Evolutionary conservation across 2,329 filamentous ascomycete genomes (phyloP).

Genomic region (Pyrenochaeta sp.): DNA sequence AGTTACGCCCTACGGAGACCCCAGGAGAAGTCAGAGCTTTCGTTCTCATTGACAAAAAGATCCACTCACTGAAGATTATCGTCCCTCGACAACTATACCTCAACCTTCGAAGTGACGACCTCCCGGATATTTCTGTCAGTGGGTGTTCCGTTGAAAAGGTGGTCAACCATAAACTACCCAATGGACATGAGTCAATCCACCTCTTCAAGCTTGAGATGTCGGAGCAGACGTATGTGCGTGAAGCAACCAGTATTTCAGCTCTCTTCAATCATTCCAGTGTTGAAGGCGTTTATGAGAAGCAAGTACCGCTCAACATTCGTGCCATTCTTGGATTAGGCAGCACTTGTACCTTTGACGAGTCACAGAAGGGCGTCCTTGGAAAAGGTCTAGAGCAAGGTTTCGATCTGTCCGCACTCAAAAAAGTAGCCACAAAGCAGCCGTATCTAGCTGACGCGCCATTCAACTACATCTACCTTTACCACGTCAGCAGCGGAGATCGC

Average conservation of each 20-base stretch:
- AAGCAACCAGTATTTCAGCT: constrained; percentile 80
- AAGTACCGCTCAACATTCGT: constrained; percentile 84
- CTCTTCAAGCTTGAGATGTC: constrained; percentile 92
- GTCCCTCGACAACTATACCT: constrained; percentile 90
- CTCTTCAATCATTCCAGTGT: constrained; percentile 93
- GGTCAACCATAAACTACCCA: constrained; percentile 89
- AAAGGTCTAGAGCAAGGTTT: constrained; percentile 94
- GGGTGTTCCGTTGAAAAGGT: constrained; percentile 92
- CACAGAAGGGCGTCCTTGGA: constrained; percentile 86
- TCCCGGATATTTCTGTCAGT: constrained; percentile 86
- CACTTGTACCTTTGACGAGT: constrained; percentile 90
- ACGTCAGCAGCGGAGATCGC: constrained; percentile 87
- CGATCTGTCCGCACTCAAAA: constrained; percentile 78
- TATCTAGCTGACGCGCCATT: constrained; percentile 80
- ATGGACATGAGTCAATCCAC: constrained; percentile 91
- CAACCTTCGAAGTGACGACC: constrained; percentile 84
- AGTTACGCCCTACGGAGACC: constrained; percentile 80
- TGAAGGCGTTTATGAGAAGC: constrained; percentile 95
- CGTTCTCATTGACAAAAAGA: constrained; percentile 90
- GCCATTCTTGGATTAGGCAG: constrained; percentile 91
- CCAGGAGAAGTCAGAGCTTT: constrained; percentile 88
- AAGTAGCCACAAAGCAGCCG: constrained; percentile 69
- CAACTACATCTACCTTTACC: constrained; percentile 90
- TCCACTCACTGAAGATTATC: constrained; percentile 86
- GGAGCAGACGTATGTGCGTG: constrained; percentile 85